These are phyloP conservation scores for Lentithecium fluviatile DNA, from an alignment of 495 filamentous ascomycete genomes.

Conservation along the genomic window DNA sequence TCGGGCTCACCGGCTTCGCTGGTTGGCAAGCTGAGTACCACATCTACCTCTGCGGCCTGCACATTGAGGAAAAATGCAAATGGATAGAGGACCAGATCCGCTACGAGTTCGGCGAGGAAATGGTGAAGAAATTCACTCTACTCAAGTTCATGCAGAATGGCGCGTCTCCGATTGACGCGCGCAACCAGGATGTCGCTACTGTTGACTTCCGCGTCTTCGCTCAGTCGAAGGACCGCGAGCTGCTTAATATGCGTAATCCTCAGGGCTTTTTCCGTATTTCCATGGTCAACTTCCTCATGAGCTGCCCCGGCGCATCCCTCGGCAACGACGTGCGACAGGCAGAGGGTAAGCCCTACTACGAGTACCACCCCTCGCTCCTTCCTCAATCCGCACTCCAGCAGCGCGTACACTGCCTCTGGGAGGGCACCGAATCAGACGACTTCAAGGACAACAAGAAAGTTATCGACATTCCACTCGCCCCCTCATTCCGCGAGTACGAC, in stretches of 20 bases:
- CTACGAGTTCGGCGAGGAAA: conserved; percentile 30
- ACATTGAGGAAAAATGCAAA: conserved; percentile 36
- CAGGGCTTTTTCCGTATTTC: conserved; percentile 39
- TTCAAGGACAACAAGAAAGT: conserved; percentile 26
- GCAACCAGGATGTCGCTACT: conserved; percentile 32
- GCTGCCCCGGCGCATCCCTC: conserved; percentile 36
- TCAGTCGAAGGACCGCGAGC: conserved; percentile 24
- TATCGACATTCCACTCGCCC: conserved; percentile 27
- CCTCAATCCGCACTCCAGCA: conserved; percentile 38
- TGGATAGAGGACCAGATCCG: conserved; percentile 32
- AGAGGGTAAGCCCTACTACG: conserved; percentile 41
- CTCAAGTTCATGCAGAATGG: conserved; percentile 45
- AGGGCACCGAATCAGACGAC: conserved; percentile 3
- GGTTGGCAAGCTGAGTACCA: conserved; percentile 37
- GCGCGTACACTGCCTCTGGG: conserved; percentile 34
- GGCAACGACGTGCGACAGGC: conserved; percentile 40
- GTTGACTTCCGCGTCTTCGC: conserved; percentile 36
- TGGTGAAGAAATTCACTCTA: conserved; percentile 32
- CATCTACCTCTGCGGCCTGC: conserved; percentile 32
- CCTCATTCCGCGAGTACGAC: conserved; percentile 17
- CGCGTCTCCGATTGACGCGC: conserved; percentile 36
- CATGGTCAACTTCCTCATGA: conserved; percentile 38
- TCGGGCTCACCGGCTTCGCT: conserved; percentile 31
- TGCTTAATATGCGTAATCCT: conserved; percentile 36
- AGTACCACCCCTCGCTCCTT: conserved; percentile 38